Percentiles rank a stretch among this genome's conserved stretches.
phyloP scores from a whole-genome alignment of 1,139 yeast genomes.

The Hyphopichia buzzinii region DNA sequence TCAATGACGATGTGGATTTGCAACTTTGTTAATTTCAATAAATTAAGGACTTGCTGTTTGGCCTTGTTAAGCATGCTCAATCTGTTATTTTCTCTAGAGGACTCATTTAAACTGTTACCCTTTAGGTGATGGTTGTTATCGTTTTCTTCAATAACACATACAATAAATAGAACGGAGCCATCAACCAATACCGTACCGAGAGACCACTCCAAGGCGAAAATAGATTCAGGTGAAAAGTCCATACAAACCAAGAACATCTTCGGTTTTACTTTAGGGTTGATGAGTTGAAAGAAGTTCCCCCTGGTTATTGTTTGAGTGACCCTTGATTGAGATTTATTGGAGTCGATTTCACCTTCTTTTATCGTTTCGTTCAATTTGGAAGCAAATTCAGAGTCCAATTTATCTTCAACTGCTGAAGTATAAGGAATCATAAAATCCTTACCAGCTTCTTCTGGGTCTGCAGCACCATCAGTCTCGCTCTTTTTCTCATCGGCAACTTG shows the following conservation, averaged over 20 bases:
- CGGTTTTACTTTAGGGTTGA: constrained; percentile 51
- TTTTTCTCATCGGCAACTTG: not conserved
- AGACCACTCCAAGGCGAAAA: constrained; percentile 86
- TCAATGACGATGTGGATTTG: constrained; percentile 77
- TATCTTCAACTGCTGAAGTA: constrained; percentile 70
- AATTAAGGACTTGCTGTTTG: constrained; percentile 55
- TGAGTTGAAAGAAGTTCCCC: constrained; percentile 61
- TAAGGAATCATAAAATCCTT: constrained; percentile 56
- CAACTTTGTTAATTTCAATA: constrained; percentile 66
- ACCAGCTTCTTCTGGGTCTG: constrained; percentile 7
- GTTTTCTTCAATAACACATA: constrained; percentile 75
- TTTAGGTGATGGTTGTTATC: constrained; percentile 46
- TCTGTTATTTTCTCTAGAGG: constrained; percentile 49
- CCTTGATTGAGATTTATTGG: constrained; percentile 53
- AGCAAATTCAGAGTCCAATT: constrained; percentile 64
- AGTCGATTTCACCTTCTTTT: constrained; percentile 59
- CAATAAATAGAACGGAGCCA: constrained; percentile 77
- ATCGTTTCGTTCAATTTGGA: constrained; percentile 57
- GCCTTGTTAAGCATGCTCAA: constrained; percentile 60
- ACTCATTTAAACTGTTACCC: constrained; percentile 39
- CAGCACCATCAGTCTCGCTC: not conserved
- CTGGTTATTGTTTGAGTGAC: constrained; percentile 69
- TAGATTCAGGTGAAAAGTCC: constrained; percentile 83
- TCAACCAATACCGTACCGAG: constrained; percentile 84
- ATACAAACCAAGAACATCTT: constrained; percentile 74